Base-by-base conservation (phyloP, 2,329 filamentous ascomycete species). In the Cryphonectria parasitica region DNA sequence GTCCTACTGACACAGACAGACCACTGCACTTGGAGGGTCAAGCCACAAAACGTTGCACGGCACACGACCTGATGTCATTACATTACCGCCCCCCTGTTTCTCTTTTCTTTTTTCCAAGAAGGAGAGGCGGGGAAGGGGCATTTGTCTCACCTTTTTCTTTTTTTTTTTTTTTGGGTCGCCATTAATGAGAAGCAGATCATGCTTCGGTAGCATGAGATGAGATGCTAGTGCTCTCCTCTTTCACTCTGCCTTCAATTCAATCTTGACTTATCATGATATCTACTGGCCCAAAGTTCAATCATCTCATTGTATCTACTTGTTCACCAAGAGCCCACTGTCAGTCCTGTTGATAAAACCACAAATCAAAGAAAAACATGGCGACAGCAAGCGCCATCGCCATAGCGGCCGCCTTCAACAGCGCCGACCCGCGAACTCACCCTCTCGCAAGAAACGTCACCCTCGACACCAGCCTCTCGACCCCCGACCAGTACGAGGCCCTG, bases 401-500 rank as follows among this genome's bases (percentile, higher is more conserved):
- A 28, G 69, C 68, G 31, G 22, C 71, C 3, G 63, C 71, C 39
- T 62, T 56, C 45, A 62, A 68, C 68, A 70, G 39, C 4, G 25
- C 28, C 10, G 68, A 70, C 34, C 68, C 64, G 10, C 68, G 52
- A 2, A 17, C 56, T 25, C 68, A 72, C 13, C 52, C 70, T 0
- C 60, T 68, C 5, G 54, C 68, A 1, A 64, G 62, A 5, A 39
- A n/a, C 41, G 60, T 58, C 17, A 63, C 54, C 36, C 25, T 70
- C 56, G 64, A 72, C 54, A 61, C 64, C 61, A 64, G 56, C 28
- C 45, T 70, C 22, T 66, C 71, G 0, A 28, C 66, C 2, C 62
- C 68, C 13, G 68, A 68, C 62, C 68, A 68, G 39, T 66, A 68
- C 28, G 72, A 73, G 45, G 56, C 70, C 19, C 64, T 63, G 49